Percentiles rank a stretch among this genome's conserved stretches.
These are phyloP conservation scores for Zangia roseola DNA, from an alignment of 768 basidiomycete genomes.

Conservation along the genomic window DNA sequence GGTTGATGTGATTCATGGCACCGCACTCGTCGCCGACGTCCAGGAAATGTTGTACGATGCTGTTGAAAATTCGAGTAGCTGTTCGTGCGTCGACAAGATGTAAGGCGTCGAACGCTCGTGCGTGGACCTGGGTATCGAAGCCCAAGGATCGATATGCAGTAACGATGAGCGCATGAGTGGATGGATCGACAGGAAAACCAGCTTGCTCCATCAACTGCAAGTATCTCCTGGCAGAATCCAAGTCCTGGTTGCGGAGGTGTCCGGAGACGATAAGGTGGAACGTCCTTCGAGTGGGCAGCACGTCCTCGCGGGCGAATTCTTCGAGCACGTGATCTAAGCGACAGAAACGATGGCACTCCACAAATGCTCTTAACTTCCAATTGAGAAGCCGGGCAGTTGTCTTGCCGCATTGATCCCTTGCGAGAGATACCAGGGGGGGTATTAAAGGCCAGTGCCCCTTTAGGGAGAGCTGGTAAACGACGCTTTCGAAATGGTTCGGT, in stretches of 20 bases:
- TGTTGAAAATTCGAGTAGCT: slow-evolving; percentile 64
- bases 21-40: slow-evolving; percentile 51
- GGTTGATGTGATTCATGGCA: slow-evolving; percentile 46
- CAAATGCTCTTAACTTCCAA: slow-evolving; percentile 62
- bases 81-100: slow-evolving; percentile 36
- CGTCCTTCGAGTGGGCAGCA: slow-evolving; percentile 58
- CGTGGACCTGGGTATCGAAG: slow-evolving; percentile 51
- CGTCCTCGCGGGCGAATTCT: slow-evolving; percentile 46
- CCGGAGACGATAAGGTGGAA: slow-evolving; percentile 69
- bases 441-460: slow-evolving; percentile 51
- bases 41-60: slow-evolving; percentile 60
- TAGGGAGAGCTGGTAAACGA: slow-evolving; percentile 49
- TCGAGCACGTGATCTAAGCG: slow-evolving; percentile 45
- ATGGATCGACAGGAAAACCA: slow-evolving; percentile 51
- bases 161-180: slow-evolving; percentile 60
- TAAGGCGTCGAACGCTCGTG: slow-evolving; percentile 49
- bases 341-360: slow-evolving; percentile 52
- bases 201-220: slow-evolving; percentile 57
- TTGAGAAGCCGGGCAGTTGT: slow-evolving; percentile 61
- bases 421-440: slow-evolving; percentile 47
- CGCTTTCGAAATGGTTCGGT: slow-evolving; percentile 56
- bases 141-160: slow-evolving; percentile 61
- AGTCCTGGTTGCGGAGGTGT: slow-evolving; percentile 65
- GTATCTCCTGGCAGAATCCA: slow-evolving; percentile 51
- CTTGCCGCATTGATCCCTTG: slow-evolving; percentile 46